Evolutionary conservation across 164 flowering plant genomes (phyloP), one percentile per base, ranked within the genome.

Genomic region (Aristolochia contorta): DNA sequence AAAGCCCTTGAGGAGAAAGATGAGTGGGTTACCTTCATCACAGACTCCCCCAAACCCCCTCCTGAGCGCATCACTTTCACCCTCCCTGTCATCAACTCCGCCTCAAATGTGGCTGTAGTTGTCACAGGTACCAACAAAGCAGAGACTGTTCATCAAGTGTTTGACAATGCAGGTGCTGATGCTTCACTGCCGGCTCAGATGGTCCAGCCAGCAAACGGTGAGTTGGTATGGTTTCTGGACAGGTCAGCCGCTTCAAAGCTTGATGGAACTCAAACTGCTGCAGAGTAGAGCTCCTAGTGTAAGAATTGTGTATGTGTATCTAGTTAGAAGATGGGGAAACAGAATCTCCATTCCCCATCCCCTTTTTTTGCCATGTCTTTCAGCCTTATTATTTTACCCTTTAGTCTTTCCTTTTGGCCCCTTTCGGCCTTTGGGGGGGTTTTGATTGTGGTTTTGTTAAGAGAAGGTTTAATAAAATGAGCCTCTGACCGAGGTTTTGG

Each of bases 1-100:
- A 22, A 78, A 0, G 79, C 62, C 16, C 77, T 87, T 5, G 69
- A 79, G 4, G 82, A 75, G 69, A 78, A 69, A 54, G 72, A 76
- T 18, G 80, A 79, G 10, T 87, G 95, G 95, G 84, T 87, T 19
- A 82, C 87, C n/a, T 87, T 70, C 60, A 77, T 87, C 22, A 82
- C 79, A 6, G 84, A 83, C 65, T 85, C 95, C 47, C 91, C 94
- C 18, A 73, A 81, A 67, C 79, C 95, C 24, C 95, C 91, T 48
- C 95, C 89, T 0, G 89, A 85, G 76, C 71, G 91, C 59, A 85
- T 85, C 71, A 85, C 95, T 2, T 85, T 87, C 72, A 87, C 95
- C 25, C 56, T 87, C 57, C 95, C 95, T 7, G 91, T 87, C 61
- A 82, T 87, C 78, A 87, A 85, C 71, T 83, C 87, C 0, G 84